Evolutionary conservation across 2,329 filamentous ascomycete genomes (phyloP).

Genomic region (Sclerotinia minor): DNA sequence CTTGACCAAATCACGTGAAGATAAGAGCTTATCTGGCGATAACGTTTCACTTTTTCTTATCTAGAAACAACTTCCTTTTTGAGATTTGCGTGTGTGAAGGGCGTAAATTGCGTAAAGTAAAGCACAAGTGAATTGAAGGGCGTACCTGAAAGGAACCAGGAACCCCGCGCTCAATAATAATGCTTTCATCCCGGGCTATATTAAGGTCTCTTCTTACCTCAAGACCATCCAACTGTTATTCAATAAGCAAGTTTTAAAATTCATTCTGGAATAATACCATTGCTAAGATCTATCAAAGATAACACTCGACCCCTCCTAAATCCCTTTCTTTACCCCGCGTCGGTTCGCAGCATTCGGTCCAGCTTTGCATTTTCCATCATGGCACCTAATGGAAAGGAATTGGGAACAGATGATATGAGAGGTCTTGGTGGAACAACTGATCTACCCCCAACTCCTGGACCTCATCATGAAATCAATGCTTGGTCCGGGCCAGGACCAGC

Average conservation of each 20-base stretch:
- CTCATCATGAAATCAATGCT: constrained; percentile 31
- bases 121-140: neutral
- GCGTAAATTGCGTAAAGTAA: neutral
- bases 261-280: neutral
- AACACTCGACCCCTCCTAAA: neutral
- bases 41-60: neutral
- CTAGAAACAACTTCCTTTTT: constrained; percentile 13
- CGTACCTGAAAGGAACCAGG: neutral
- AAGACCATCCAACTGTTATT: neutral
- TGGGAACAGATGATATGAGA: constrained; percentile 20
- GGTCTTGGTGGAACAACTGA: constrained; percentile 29
- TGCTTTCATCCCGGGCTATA: neutral
- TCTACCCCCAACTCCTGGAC: constrained; percentile 25
- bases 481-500: constrained; percentile 41
- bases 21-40: constrained; percentile 19
- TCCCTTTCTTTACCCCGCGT: neutral
- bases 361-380: neutral
- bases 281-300: constrained; percentile 18
- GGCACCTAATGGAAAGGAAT: constrained; percentile 4
- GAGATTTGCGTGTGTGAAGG: neutral
- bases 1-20: constrained; percentile 2
- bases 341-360: neutral
- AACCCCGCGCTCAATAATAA: constrained; percentile 11
- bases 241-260: constrained; percentile 13
- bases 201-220: neutral